phyloP scores from a whole-genome alignment of 2,329 filamentous ascomycete genomes.

The Cercospora sp. region DNA sequence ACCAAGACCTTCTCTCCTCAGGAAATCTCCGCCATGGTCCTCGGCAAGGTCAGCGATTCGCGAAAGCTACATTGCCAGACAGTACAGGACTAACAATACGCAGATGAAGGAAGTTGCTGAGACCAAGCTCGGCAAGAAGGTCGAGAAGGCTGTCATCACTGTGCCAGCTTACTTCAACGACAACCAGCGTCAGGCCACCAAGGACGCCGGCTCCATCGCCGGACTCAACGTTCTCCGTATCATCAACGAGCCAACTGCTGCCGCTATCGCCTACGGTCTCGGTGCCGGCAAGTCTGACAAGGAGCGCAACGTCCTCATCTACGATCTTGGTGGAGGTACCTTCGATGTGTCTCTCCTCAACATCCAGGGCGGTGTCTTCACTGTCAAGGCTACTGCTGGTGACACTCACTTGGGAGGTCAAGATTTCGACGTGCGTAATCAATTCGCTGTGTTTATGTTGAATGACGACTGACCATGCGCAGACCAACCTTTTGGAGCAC shows the following conservation, averaged over 20 bases:
- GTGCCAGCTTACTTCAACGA: slow-evolving; percentile 99
- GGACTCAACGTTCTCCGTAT: slow-evolving; percentile 99
- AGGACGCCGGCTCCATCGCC: slow-evolving; percentile 96
- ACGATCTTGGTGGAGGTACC: slow-evolving; percentile 99
- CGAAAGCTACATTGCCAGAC: background rate
- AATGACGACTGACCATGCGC: slow-evolving; percentile 18
- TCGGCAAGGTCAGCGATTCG: slow-evolving; percentile 75
- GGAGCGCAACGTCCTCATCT: slow-evolving; percentile 99
- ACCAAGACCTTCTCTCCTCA: slow-evolving; percentile 95
- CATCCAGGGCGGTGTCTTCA: slow-evolving; percentile 99
- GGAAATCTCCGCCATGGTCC: slow-evolving; percentile 98
- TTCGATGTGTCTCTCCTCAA: slow-evolving; percentile 99
- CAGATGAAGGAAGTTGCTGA: slow-evolving; percentile 99
- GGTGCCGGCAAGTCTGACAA: slow-evolving; percentile 65
- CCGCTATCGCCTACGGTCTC: slow-evolving; percentile 97
- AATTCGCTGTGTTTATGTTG: background rate
- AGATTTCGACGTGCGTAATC: slow-evolving; percentile 9
- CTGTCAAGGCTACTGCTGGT: slow-evolving; percentile 96
- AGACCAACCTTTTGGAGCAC: slow-evolving; percentile 94
- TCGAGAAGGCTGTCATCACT: slow-evolving; percentile 98
- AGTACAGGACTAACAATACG: slow-evolving; percentile 24
- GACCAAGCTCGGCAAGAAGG: slow-evolving; percentile 97
- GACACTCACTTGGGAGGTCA: slow-evolving; percentile 50
- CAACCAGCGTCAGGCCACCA: slow-evolving; percentile 99
- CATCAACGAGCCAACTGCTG: slow-evolving; percentile 99